Base-by-base conservation (phyloP, 495 filamentous ascomycete genomes). In the Sphaerosporella brunnea region DNA sequence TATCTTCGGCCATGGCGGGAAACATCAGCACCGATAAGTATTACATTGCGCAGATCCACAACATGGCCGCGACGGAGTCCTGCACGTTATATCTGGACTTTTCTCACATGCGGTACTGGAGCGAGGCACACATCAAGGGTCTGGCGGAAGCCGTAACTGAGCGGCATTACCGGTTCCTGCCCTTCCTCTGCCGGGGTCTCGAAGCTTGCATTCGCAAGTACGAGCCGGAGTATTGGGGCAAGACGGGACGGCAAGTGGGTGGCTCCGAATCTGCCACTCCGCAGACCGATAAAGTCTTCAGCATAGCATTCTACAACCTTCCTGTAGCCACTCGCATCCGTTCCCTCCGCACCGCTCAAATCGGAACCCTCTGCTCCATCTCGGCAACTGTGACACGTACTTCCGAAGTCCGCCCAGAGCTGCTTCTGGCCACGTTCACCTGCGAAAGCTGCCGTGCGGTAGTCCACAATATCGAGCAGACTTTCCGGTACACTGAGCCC, bases 21-120 rank as follows among this genome's bases (percentile, higher is more conserved):
- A 32, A 40, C 23, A 46, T 46, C 25, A 46, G 49, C 47, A 30
- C 80, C 18, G 81, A 93, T 62, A 90, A 84, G 61, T 95, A 95
- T 69, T 99, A 99, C 64, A 73, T 99, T 54, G 84, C 84, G 15
- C 92, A 94, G 61, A 90, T 99, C 48, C 81, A 93, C 56, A 84
- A 83, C 47, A 77, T 99, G 72, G 70, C 73, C 18, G 78, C 76
- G 47, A 86, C 83, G 63, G 75, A 79, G 50, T 71, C 93, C n/a
- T 95, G 87, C 0, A 99, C 90, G 3, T 77, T 96, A 34, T 99
- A 96, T 62, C 82, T 99, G 58, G 92, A 99, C 65, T 99, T 78
- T 68, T 83, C 75, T 41, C 90, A 99, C 64, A 64, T 99, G 30
- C 37, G n/a, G 2, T 59, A 59, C 37, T 59, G 56, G 56, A 59